Conservation (phyloP, 2,329 filamentous ascomycete genomes). For the Diaporthe destruens region DNA sequence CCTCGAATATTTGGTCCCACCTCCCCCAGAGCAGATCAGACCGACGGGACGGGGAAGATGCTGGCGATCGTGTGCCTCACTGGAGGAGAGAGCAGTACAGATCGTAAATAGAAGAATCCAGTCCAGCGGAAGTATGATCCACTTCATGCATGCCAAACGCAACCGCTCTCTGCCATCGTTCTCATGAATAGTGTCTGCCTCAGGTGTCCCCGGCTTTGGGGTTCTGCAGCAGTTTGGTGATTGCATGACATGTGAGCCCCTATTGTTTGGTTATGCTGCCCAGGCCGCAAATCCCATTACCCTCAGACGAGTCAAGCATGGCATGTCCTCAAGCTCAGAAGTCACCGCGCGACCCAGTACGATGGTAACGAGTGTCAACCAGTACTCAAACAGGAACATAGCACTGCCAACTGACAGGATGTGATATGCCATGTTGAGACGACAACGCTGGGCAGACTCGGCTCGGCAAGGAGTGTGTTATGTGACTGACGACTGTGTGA, state of each 20-base stretch:
- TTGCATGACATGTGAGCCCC: too few species aligned
- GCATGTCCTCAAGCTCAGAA: neutral
- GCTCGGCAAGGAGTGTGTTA: neutral
- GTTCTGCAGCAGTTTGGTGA: neutral
- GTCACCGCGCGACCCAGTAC: neutral
- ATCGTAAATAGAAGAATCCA: neutral
- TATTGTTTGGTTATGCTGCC: neutral
- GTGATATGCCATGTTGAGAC: slow-evolving; percentile 18
- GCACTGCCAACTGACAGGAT: neutral
- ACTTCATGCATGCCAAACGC: too few species aligned
- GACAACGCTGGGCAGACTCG: slow-evolving; percentile 8
- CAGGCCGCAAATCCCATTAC: neutral
- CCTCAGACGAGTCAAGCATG: slow-evolving; percentile 4
- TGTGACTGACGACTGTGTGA: slow-evolving; percentile 15
- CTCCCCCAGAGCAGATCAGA: neutral
- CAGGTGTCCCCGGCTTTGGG: neutral
- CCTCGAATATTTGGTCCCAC: neutral
- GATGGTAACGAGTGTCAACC: slow-evolving; percentile 11
- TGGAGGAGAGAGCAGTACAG: neutral
- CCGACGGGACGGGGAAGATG: neutral
- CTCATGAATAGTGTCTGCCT: neutral
- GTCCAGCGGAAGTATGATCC: neutral
- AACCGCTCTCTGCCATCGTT: neutral
- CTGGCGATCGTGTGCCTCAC: neutral
- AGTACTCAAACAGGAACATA: neutral